Percentiles rank a stretch among this genome's conserved stretches.
Conservation (phyloP, 2,329 filamentous ascomycete species). For the Botryotinia convoluta region DNA sequence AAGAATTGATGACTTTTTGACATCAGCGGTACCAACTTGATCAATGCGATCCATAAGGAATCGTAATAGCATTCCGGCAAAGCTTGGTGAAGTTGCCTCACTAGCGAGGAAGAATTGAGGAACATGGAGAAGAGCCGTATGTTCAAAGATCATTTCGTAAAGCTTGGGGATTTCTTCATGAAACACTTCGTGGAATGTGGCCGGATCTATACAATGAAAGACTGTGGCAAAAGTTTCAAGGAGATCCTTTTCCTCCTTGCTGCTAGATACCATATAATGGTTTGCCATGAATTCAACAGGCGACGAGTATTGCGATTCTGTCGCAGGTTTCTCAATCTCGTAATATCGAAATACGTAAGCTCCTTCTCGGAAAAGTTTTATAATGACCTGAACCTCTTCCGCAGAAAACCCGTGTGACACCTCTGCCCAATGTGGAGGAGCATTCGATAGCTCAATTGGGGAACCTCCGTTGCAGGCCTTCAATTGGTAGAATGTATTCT, state of each 20-base stretch:
- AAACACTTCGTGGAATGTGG: conserved; percentile 98
- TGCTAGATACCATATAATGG: conserved; percentile 90
- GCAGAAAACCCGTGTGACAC: conserved; percentile 95
- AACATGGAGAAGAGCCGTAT: conserved; percentile 88
- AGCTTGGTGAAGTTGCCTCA: conserved; percentile 94
- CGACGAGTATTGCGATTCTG: conserved; percentile 72
- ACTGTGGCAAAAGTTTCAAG: conserved; percentile 97
- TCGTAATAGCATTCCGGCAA: conserved; percentile 95
- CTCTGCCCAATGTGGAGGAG: conserved; percentile 88
- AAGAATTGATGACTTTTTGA: conserved; percentile 89
- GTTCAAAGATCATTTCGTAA: conserved; percentile 97
- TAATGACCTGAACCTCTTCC: conserved; percentile 93
- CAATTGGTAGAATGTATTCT: conserved; percentile 94
- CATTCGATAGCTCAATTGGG: conserved; percentile 71
- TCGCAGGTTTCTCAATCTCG: conserved; percentile 75
- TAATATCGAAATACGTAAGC: conserved; percentile 97
- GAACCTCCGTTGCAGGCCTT: conserved; percentile 79
- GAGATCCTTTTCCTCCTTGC: conserved; percentile 94
- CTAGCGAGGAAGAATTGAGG: conserved; percentile 99
- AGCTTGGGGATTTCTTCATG: conserved; percentile 94
- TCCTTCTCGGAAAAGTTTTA: conserved; percentile 95
- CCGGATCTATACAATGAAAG: conserved; percentile 97
- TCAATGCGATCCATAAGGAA: conserved; percentile 97
- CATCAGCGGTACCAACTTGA: conserved; percentile 87
- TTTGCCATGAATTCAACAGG: conserved; percentile 91